A percentile compares a stretch with the other conserved stretches of the same genome.
phyloP scores from a whole-genome alignment of 2,329 filamentous ascomycete genomes.

The Colletotrichum acutatum region DNA sequence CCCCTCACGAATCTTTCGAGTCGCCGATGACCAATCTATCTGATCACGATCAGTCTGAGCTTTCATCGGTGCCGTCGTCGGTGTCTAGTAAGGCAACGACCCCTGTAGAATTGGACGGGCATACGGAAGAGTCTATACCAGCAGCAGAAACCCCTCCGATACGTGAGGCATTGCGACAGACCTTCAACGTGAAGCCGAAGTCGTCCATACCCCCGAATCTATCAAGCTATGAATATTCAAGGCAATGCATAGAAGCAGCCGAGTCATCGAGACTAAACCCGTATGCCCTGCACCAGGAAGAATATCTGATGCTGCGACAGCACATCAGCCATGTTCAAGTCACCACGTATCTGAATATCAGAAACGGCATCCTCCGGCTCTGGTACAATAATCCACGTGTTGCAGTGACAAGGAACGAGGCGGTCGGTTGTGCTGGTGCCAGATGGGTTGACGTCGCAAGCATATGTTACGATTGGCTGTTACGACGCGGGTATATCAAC shows the following conservation, averaged over 20 bases:
- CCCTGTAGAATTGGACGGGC: constrained; percentile 57
- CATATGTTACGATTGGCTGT: constrained; percentile 91
- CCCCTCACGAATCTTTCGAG: constrained; percentile 54
- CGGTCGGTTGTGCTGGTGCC: constrained; percentile 87
- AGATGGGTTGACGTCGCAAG: constrained; percentile 91
- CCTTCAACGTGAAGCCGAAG: constrained; percentile 74
- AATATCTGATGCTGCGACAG: constrained; percentile 82
- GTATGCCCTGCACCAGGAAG: constrained; percentile 85
- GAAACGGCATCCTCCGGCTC: constrained; percentile 90
- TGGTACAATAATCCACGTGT: constrained; percentile 91
- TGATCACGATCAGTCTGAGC: constrained; percentile 66
- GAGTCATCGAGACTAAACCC: constrained; percentile 91
- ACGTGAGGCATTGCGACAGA: constrained; percentile 46
- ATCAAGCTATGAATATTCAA: constrained; percentile 81
- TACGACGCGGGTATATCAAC: constrained; percentile 94
- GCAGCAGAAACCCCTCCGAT: constrained; percentile 27
- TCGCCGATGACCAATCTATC: constrained; percentile 65
- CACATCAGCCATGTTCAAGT: constrained; percentile 90
- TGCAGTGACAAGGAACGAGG: constrained; percentile 84
- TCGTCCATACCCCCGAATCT: constrained; percentile 86
- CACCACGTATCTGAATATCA: constrained; percentile 94
- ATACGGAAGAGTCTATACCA: constrained; percentile 38
- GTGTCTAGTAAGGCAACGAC: constrained; percentile 73
- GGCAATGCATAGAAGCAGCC: constrained; percentile 89
- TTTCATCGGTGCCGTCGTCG: constrained; percentile 64